These are phyloP conservation scores for Cladophialophora psammophila DNA, from an alignment of 2,329 filamentous ascomycete genomes.

Conservation along the genomic window DNA sequence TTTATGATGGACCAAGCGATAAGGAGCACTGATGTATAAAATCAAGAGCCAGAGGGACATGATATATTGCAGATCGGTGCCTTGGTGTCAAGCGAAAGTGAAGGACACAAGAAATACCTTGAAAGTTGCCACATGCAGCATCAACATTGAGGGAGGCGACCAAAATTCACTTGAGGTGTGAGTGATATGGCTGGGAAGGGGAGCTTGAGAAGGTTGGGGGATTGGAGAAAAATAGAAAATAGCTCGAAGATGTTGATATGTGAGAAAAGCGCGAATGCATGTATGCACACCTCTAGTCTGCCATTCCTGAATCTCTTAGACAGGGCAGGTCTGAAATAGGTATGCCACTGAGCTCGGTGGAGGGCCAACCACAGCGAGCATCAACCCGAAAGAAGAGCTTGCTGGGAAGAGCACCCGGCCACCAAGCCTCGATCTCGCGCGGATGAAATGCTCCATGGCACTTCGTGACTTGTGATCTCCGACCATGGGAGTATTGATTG, in stretches of 20 bases:
- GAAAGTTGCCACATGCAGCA: too few relatives aligned
- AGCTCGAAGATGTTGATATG: neutral
- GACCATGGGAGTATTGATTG: slow-evolving; percentile 51
- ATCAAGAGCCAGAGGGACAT: neutral
- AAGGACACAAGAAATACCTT: neutral
- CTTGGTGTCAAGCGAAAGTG: neutral
- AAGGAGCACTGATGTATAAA: too few relatives aligned
- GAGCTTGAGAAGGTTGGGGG: too few relatives aligned
- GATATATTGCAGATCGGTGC: neutral
- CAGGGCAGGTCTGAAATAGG: slow-evolving; percentile 63
- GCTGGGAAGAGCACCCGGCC: slow-evolving; percentile 5
- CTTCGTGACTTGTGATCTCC: slow-evolving; percentile 59
- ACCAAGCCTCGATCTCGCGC: slow-evolving; percentile 57
- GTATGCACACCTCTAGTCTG: slow-evolving; percentile 66
- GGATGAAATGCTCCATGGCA: slow-evolving; percentile 42
- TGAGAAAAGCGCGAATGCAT: slow-evolving; percentile 39
- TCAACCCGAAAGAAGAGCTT: slow-evolving; percentile 29
- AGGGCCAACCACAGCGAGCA: slow-evolving; percentile 24
- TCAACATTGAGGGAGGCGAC: neutral
- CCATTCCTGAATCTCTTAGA: slow-evolving; percentile 57
- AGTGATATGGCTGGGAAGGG: neutral
- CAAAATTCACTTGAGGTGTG: neutral
- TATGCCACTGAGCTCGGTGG: slow-evolving; percentile 25
- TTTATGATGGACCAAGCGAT: too few relatives aligned
- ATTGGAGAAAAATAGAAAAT: neutral